These are phyloP conservation scores for Pestalotiopsis sp. DNA, from an alignment of 2,329 filamentous ascomycete genomes.

Conservation along the genomic window DNA sequence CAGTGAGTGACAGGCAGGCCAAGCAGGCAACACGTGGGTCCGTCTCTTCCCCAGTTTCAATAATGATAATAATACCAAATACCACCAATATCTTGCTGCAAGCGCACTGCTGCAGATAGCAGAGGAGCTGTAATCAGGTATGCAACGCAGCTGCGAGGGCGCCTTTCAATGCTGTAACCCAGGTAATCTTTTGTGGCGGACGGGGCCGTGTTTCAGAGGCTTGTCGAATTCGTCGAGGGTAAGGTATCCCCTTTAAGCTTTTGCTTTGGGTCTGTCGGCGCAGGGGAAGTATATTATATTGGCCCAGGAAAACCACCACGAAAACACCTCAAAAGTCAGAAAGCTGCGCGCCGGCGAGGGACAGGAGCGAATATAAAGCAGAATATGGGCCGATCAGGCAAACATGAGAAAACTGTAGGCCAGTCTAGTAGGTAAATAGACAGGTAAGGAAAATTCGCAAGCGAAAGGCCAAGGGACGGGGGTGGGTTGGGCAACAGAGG, in stretches of 20 bases:
- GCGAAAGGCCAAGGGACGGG: neutral
- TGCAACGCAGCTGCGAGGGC: neutral
- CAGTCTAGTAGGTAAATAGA: neutral
- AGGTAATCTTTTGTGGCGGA: neutral
- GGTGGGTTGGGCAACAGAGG: neutral
- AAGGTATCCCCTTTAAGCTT: neutral
- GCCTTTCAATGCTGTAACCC: neutral
- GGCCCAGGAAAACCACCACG: neutral
- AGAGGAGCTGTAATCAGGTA: neutral
- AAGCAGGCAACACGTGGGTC: slow-evolving; percentile 2
- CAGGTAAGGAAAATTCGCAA: neutral
- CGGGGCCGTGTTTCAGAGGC: slow-evolving; percentile 7
- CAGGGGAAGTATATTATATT: slow-evolving; percentile 2
- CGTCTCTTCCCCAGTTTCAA: neutral
- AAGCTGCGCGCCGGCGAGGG: neutral
- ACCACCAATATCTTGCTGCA: neutral
- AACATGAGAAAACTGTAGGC: neutral
- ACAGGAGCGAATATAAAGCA: neutral
- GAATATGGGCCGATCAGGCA: neutral
- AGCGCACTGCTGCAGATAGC: neutral
- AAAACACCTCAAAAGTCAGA: neutral
- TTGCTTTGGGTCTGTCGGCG: neutral
- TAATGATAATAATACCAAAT: neutral
- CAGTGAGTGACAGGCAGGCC: neutral
- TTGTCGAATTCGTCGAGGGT: neutral